phyloP scores from a whole-genome alignment of 768 basidiomycete genomes.

The Crucibulum laeve region DNA sequence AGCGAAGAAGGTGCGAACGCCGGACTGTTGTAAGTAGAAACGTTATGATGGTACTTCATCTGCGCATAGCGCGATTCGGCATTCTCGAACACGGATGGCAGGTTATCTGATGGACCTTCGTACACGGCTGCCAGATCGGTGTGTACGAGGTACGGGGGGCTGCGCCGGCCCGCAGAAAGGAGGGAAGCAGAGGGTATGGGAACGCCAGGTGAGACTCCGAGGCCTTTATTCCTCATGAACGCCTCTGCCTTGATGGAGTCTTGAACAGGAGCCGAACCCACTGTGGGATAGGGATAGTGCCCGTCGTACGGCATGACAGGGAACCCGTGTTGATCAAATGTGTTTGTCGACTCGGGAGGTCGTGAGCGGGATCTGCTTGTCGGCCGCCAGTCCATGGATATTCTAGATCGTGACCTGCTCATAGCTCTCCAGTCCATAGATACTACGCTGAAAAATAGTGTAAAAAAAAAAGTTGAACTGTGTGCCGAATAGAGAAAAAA shows the following conservation, averaged over 20 bases:
- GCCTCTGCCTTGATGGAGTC: slow-evolving; percentile 3
- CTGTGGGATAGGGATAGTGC: slow-evolving; percentile 40
- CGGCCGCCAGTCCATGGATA: slow-evolving; percentile 90
- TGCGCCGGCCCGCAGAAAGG: slow-evolving; percentile 41
- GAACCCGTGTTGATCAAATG: slow-evolving; percentile 43
- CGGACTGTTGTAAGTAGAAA: slow-evolving; percentile 41
- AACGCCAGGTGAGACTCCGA: slow-evolving; percentile 21
- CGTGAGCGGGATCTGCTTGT: slow-evolving; percentile 75
- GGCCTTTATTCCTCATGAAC: slow-evolving; percentile 3
- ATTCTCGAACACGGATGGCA: slow-evolving; percentile 29
- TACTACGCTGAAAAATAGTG: slow-evolving; percentile 38
- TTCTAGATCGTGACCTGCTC: slow-evolving; percentile 86
- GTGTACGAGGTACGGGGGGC: slow-evolving; percentile 35
- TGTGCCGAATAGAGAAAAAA: slow-evolving; percentile 5
- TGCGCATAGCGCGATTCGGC: slow-evolving; percentile 20
- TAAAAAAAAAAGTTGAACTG: slow-evolving; percentile 6
- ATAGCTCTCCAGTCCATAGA: slow-evolving; percentile 94
- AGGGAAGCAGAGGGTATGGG: slow-evolving; percentile 40
- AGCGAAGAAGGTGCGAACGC: slow-evolving; percentile 67
- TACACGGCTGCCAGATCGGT: slow-evolving; percentile 43
- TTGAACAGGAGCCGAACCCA: slow-evolving; percentile 9
- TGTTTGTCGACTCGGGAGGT: slow-evolving; percentile 50
- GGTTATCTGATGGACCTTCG: slow-evolving; percentile 35
- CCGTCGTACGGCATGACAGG: slow-evolving; percentile 32
- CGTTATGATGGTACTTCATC: slow-evolving; percentile 29